phyloP scores from a whole-genome alignment of 306 rosid species.

The Prunus campanulata region DNA sequence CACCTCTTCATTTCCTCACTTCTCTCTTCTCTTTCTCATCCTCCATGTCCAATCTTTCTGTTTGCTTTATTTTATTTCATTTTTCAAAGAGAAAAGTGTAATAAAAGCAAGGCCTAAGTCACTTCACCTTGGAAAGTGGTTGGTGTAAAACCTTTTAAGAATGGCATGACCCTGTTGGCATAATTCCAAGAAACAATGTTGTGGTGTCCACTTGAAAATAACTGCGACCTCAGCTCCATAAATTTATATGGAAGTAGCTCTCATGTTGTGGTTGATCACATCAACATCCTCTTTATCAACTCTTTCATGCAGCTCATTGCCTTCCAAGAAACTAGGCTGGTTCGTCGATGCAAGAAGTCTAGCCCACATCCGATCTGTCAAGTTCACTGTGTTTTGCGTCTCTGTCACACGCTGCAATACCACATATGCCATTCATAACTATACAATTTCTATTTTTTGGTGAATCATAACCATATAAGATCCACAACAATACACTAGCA shows the following conservation, averaged over 20 bases:
- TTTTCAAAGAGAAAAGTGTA: not conserved
- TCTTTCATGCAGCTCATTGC: slow-evolving; percentile 27
- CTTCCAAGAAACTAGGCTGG: slow-evolving; percentile 72
- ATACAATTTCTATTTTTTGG: not conserved
- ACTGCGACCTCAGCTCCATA: not conserved
- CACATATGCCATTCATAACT: slow-evolving; percentile 10
- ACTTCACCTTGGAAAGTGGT: not conserved
- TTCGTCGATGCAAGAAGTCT: slow-evolving; percentile 92
- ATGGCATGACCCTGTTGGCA: not conserved
- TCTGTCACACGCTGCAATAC: slow-evolving; percentile 81
- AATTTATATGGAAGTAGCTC: slow-evolving; percentile 28
- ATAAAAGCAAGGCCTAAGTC: not conserved
- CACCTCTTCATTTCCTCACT: not conserved
- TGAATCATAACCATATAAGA: not conserved
- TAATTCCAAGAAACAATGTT: not conserved
- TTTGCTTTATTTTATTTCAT: not conserved
- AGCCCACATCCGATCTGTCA: slow-evolving; percentile 92
- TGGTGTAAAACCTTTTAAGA: not conserved
- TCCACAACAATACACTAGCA: not conserved
- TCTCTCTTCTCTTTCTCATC: not conserved
- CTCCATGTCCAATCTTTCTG: not conserved
- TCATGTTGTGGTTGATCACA: slow-evolving; percentile 26
- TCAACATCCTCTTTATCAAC: slow-evolving; percentile 26
- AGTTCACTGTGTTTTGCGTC: slow-evolving; percentile 52
- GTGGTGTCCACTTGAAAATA: not conserved